Conservation (phyloP, 192 early-diverging fungal genomes). For the Podila clonocystis region DNA sequence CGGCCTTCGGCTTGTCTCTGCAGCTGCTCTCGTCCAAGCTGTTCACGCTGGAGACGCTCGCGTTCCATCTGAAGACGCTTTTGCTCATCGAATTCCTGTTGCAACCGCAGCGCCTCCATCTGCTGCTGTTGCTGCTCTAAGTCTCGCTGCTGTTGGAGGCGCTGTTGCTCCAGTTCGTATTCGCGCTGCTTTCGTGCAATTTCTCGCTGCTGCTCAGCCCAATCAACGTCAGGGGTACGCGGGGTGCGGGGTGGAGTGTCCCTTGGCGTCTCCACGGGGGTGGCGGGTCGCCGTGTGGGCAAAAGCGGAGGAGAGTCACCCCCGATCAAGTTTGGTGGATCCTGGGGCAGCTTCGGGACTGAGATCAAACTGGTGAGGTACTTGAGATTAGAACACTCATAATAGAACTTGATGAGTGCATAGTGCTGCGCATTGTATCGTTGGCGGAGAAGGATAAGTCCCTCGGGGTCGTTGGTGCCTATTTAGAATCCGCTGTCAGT, state of each 20-base stretch:
- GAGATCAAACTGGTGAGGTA: conserved; percentile 91
- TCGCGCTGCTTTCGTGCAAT: conserved; percentile 69
- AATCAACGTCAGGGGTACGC: conserved; percentile 26
- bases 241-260: conserved; percentile 23
- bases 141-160: conserved; percentile 69
- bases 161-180: conserved; percentile 64
- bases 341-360: conserved; percentile 80
- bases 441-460: conserved; percentile 84
- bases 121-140: conserved; percentile 57
- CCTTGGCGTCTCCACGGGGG: conserved; percentile 51
- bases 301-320: conserved; percentile 63
- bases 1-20: conserved; percentile 80
- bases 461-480: conserved; percentile 79
- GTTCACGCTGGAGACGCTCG: conserved; percentile 72
- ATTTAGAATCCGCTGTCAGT: background rate
- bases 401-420: conserved; percentile 87
- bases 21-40: conserved; percentile 81
- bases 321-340: conserved; percentile 86
- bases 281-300: conserved; percentile 9
- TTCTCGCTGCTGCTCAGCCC: conserved; percentile 66
- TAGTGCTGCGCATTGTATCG: conserved; percentile 89
- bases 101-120: conserved; percentile 68
- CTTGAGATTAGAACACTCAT: conserved; percentile 83
- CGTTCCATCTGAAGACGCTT: conserved; percentile 75
- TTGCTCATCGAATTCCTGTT: conserved; percentile 78